A percentile compares a stretch with the other conserved stretches of the same genome.
phyloP scores from a whole-genome alignment of 2,329 filamentous ascomycete species.

The Elsinoe batatas region DNA sequence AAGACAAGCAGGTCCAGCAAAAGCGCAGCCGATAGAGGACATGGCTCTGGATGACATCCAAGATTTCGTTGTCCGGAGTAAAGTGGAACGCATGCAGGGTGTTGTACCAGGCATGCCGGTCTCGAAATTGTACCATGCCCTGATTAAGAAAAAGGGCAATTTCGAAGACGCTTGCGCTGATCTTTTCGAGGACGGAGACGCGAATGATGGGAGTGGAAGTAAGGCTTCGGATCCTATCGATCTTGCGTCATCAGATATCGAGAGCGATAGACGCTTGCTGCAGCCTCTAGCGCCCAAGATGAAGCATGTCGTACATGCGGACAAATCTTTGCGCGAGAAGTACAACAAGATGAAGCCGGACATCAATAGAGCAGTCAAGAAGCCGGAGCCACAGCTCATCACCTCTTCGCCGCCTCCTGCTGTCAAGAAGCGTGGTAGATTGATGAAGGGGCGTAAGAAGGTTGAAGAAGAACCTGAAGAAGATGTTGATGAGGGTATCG shows the following conservation, averaged over 20 bases:
- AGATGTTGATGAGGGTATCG: conserved; percentile 9
- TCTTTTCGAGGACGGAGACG: conserved; percentile 34
- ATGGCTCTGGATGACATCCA: conserved; percentile 41
- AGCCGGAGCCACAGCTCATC: conserved; percentile 20
- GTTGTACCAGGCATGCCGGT: conserved; percentile 42
- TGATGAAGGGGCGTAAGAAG: conserved; percentile 19
- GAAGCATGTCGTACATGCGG: conserved; percentile 45
- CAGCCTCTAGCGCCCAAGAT: conserved; percentile 36
- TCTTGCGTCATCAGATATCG: conserved; percentile 31
- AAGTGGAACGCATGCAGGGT: conserved; percentile 43
- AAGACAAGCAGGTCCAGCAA: conserved; percentile 24
- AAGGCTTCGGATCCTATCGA: conserved; percentile 18
- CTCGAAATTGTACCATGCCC: conserved; percentile 38
- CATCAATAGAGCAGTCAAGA: conserved; percentile 18
- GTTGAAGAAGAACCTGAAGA: conserved; percentile 24
- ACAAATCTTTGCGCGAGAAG: conserved; percentile 43
- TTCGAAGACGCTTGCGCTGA: conserved; percentile 45
- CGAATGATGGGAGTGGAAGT: conserved; percentile 13
- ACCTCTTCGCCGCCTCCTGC: conserved; percentile 13
- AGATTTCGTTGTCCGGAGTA: conserved; percentile 40
- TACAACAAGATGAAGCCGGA: conserved; percentile 19
- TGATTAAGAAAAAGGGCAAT: conserved; percentile 42
- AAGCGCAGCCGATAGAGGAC: conserved; percentile 38
- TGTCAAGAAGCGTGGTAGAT: conserved; percentile 12
- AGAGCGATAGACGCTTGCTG: conserved; percentile 22